These are phyloP conservation scores for Salisapilia sapeloensis DNA, from an alignment of 352 stramenopile species.

Conservation along the genomic window DNA sequence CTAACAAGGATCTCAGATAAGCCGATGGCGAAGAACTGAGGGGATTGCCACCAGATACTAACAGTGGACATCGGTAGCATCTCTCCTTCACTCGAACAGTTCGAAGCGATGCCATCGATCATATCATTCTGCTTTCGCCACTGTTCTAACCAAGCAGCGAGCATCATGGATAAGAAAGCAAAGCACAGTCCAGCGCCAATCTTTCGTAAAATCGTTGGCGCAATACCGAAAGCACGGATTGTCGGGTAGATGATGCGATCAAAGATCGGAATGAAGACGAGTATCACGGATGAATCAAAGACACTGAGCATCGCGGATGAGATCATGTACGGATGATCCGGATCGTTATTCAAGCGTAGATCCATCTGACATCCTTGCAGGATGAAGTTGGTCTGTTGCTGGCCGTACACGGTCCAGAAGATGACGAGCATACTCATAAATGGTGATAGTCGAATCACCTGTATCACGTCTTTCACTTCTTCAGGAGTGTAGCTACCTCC, in stretches of 20 bases:
- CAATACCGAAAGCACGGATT: slow-evolving; percentile 37
- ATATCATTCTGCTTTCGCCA: slow-evolving; percentile 36
- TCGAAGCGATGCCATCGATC: slow-evolving; percentile 32
- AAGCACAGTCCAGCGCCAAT: slow-evolving; percentile 79
- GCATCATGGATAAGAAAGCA: slow-evolving; percentile 54
- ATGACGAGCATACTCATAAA: slow-evolving; percentile 75
- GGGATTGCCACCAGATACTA: slow-evolving; percentile 83
- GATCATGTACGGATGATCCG: slow-evolving; percentile 29
- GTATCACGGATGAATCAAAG: slow-evolving; percentile 77
- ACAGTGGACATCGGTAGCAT: slow-evolving; percentile 57
- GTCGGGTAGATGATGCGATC: slow-evolving; percentile 69
- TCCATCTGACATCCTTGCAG: slow-evolving; percentile 86
- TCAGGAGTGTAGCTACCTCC: slow-evolving; percentile 29
- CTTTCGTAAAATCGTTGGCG: slow-evolving; percentile 72
- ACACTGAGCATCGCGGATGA: slow-evolving; percentile 77
- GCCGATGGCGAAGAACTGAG: slow-evolving; percentile 82
- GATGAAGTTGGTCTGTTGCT: slow-evolving; percentile 75
- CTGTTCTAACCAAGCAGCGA: slow-evolving; percentile 50
- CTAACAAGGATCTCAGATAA: slow-evolving; percentile 81
- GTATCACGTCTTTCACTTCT: slow-evolving; percentile 50
- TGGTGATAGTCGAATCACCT: slow-evolving; percentile 64
- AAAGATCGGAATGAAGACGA: slow-evolving; percentile 84
- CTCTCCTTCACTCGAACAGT: slow-evolving; percentile 51
- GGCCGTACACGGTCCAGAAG: slow-evolving; percentile 74
- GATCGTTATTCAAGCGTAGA: slow-evolving; percentile 29